Conservation (phyloP, 2,329 filamentous ascomycete genomes). For the Fusarium robinianum region DNA sequence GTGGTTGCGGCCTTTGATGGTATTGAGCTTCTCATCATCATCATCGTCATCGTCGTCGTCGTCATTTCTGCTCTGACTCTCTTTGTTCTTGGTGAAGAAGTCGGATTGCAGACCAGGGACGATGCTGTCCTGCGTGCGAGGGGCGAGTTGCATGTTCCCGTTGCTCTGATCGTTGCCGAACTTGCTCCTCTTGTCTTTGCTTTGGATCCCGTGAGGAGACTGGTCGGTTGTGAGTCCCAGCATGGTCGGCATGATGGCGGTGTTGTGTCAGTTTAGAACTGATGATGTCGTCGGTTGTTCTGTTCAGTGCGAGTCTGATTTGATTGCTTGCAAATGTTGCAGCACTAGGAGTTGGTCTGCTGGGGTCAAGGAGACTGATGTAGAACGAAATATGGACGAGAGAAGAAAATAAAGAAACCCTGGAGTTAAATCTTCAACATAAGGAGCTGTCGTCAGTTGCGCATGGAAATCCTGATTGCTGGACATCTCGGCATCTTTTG, state of each 20-base stretch:
- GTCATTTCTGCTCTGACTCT: conserved; percentile 27
- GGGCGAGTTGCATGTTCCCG: conserved; percentile 30
- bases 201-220: conserved; percentile 30
- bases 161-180: conserved; percentile 16
- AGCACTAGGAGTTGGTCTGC: not conserved
- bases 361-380: conserved; percentile 3
- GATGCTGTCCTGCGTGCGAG: conserved; percentile 19
- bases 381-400: conserved; percentile 4
- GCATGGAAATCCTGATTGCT: conserved; percentile 37
- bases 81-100: conserved; percentile 33
- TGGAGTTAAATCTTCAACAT: conserved; percentile 14
- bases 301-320: too few species aligned
- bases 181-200: conserved; percentile 22
- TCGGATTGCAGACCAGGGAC: conserved; percentile 34
- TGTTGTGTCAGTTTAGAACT: conserved; percentile 6
- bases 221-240: conserved; percentile 36
- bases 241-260: conserved; percentile 36
- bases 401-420: conserved; percentile 6
- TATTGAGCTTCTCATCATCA: conserved; percentile 36
- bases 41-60: conserved; percentile 28
- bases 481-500: conserved; percentile 24
- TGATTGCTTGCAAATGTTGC: not conserved
- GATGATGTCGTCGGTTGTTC: not conserved
- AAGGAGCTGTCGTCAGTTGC: conserved; percentile 10
- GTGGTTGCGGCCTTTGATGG: conserved; percentile 37